Conservation (phyloP, 768 basidiomycete species). For the Psilocybe tampanensis region DNA sequence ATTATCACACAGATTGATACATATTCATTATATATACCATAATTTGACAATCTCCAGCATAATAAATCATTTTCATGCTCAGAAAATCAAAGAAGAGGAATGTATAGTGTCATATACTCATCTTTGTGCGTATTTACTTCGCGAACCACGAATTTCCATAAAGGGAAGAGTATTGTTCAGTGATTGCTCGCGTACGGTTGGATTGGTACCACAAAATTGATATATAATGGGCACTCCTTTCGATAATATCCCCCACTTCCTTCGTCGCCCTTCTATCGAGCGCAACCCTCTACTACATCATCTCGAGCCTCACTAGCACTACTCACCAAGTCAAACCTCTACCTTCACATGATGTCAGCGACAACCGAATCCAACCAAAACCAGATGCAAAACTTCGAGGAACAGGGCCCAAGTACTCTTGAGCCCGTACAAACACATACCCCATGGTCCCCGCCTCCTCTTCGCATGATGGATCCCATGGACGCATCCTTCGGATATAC, state of each 20-base stretch:
- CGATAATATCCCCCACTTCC: no score
- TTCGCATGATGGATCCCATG: constrained; percentile 22
- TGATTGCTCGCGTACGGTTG: neutral
- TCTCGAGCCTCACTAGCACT: no score
- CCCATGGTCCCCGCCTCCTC: constrained; percentile 16
- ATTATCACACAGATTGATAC: no score
- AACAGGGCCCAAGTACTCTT: constrained; percentile 4
- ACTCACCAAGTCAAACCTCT: neutral
- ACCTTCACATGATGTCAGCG: neutral
- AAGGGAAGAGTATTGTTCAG: neutral
- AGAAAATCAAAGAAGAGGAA: no score
- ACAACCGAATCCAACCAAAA: neutral
- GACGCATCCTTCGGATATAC: constrained; percentile 41
- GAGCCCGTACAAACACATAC: constrained; percentile 21
- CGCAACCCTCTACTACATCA: no score
- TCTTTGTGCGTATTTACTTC: neutral
- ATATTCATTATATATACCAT: no score
- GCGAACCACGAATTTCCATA: neutral
- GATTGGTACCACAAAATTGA: neutral
- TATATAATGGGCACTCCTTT: neutral
- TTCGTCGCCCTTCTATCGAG: no score
- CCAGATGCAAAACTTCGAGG: constrained; percentile 9
- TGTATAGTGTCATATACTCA: no score
- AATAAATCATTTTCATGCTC: no score
- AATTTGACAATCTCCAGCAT: no score